Base-by-base conservation (phyloP, 805 yeast genomes). In the Candida wancherniae region DNA sequence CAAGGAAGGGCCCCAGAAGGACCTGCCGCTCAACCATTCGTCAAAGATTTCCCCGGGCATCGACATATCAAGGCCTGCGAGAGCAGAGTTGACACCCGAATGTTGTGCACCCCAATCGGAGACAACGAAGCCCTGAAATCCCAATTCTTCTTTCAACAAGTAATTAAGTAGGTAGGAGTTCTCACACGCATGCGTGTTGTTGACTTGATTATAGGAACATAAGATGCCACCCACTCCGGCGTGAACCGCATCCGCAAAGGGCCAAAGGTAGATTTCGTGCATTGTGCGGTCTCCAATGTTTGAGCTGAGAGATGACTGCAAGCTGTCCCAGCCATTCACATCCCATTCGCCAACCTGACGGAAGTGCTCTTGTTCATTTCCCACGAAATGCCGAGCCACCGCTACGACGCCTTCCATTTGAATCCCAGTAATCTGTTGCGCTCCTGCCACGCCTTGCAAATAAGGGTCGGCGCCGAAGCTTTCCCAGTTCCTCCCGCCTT, bases 71-170 rank as follows among this genome's bases (percentile, higher is more conserved):
- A 75, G 53, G 3, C 84, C 84, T 2, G 80, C 66, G 15, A 73
- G 52, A 1, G 73, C 77, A 1, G 78, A 65, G 29, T 65, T 61
- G 4, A 75, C 74, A 5, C 83, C 82, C 6, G 70, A 48, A 41
- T 71, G 77, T 37, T 71, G 77, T 4, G 79, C 82, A n/a, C 73
- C 75, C 80, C 82, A 75, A 47, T 77, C 83, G 16, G 78, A 66
- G 34, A 75, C 69, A n/a, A 77, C 77, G 50, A 74, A 77, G 0
- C 83, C 84, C 54, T 77, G 81, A 45, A 76, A 77, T 0, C 81
- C 82, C 30, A 75, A 52, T 50, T 77, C 81, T 28, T 69, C 77
- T 52, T 76, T 77, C 40, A 77, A 53, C 15, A 77, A 53, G 33
- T 69, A 61, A 50, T 77, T 77, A 40, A 77, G 42, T 25, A 75